Conservation (phyloP, 805 yeast species). For the Tetrapisispora pingtungensis region DNA sequence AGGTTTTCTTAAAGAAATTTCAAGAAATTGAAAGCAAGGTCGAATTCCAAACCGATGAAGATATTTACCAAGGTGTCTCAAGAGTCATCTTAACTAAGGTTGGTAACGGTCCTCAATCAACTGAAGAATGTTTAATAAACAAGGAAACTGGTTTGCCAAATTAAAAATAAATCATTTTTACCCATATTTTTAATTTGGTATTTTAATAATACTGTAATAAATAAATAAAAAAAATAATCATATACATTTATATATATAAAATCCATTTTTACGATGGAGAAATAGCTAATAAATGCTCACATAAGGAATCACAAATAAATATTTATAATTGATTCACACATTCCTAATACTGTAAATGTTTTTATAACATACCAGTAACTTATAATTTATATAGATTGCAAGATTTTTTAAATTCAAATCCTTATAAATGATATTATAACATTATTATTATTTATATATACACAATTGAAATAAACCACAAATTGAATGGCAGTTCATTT, state of each 20-base stretch:
- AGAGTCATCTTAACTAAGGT: conserved; percentile 76
- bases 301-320: too few relatives aligned
- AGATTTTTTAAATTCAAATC: too few relatives aligned
- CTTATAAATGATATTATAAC: background rate
- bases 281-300: background rate
- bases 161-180: conserved; percentile 2
- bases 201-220: background rate
- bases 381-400: too few relatives aligned
- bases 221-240: background rate
- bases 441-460: conserved; percentile 1
- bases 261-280: background rate
- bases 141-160: conserved; percentile 53
- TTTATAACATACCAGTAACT: too few relatives aligned
- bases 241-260: background rate
- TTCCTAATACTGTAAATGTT: too few relatives aligned
- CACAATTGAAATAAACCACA: conserved; percentile 2
- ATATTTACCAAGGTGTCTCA: conserved; percentile 61
- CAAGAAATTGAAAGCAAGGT: conserved; percentile 18
- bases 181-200: background rate
- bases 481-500: background rate
- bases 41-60: conserved; percentile 37
- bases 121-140: conserved; percentile 47
- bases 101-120: conserved; percentile 76
- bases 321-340: too few relatives aligned
- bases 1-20: conserved; percentile 19